These are phyloP conservation scores for Trichophyton mentagrophytes DNA, from an alignment of 2,329 filamentous ascomycete species.

Conservation along the genomic window DNA sequence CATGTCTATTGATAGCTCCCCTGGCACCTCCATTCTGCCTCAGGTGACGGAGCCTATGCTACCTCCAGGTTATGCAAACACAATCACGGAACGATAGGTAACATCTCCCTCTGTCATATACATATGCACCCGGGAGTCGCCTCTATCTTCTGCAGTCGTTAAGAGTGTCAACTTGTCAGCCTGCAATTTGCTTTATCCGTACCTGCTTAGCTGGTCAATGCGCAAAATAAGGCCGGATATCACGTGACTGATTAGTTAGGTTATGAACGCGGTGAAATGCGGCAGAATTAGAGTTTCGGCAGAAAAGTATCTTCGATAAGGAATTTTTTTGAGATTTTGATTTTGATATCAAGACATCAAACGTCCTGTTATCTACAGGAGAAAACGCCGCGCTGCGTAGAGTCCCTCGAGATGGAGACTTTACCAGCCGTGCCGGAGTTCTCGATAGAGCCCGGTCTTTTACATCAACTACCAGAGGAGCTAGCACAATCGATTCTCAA, in stretches of 20 bases:
- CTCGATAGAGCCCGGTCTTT: constrained; percentile 38
- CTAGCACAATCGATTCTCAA: constrained; percentile 54
- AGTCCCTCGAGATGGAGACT: constrained; percentile 21
- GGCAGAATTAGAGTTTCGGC: constrained; percentile 4
- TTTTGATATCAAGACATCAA: constrained; percentile 4
- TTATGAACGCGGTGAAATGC: not conserved
- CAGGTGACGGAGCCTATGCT: not conserved
- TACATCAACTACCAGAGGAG: constrained; percentile 55
- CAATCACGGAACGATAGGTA: not conserved
- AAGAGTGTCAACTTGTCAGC: no score
- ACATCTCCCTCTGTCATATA: not conserved
- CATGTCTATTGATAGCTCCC: constrained; percentile 14
- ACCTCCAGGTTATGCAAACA: not conserved
- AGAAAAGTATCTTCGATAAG: constrained; percentile 11
- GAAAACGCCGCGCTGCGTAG: not conserved
- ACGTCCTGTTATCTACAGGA: not conserved
- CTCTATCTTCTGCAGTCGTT: no score
- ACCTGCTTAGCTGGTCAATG: not conserved
- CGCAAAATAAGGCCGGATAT: not conserved
- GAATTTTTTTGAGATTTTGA: constrained; percentile 7
- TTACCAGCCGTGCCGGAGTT: constrained; percentile 37
- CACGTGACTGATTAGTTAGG: not conserved
- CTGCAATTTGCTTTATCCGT: no score
- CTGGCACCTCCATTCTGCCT: constrained; percentile 4
- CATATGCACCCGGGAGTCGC: no score